Evolutionary conservation across 108 stramenopile species (phyloP).

Genomic region (Skeletonema menzelii): DNA sequence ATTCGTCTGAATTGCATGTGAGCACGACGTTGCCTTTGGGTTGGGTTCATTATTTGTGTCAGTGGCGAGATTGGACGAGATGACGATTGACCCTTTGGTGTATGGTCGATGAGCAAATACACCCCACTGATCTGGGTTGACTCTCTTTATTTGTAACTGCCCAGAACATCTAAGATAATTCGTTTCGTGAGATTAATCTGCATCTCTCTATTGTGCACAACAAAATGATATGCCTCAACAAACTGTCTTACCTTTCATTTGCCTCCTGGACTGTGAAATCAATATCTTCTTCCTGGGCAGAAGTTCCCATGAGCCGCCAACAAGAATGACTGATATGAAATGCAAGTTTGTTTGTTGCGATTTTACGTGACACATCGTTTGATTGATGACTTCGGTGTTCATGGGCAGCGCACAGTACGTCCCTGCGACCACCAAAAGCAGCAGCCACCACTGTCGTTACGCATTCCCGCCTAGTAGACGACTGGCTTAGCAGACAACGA

Average conservation of each 20-base stretch:
- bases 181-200: background rate
- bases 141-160: conserved; percentile 9
- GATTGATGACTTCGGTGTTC: background rate
- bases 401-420: background rate
- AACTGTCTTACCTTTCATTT: conserved; percentile 7
- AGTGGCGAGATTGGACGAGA: conserved; percentile 16
- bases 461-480: background rate
- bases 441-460: background rate
- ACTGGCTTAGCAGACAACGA: background rate
- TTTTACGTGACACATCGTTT: background rate
- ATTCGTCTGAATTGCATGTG: conserved; percentile 50
- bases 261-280: conserved; percentile 11
- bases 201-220: background rate
- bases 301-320: background rate
- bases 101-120: conserved; percentile 8
- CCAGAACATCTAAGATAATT: conserved; percentile 8
- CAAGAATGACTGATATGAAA: background rate
- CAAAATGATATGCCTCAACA: background rate
- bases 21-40: conserved; percentile 15
- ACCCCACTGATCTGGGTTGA: conserved; percentile 14
- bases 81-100: conserved; percentile 12
- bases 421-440: background rate
- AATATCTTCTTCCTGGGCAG: background rate
- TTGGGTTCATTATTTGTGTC: too few species aligned
- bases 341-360: too few species aligned